Evolutionary conservation across 768 basidiomycete species (phyloP).

Genomic region (Phaeotremella fagi): DNA sequence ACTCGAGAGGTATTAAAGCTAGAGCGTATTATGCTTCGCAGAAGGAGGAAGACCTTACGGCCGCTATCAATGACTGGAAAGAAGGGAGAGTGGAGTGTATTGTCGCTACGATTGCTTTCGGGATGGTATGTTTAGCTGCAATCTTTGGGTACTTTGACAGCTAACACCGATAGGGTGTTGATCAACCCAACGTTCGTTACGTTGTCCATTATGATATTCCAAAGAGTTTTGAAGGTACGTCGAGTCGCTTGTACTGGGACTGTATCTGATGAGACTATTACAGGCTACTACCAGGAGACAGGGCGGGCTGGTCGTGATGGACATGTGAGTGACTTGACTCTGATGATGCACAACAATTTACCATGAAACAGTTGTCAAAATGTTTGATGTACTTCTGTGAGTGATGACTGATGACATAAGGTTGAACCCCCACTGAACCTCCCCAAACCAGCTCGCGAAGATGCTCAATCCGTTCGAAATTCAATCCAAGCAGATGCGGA

Average conservation of each 20-base stretch:
- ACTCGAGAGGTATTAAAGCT: conserved; percentile 31
- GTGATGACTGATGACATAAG: no score
- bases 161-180: conserved; percentile 33
- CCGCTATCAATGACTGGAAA: conserved; percentile 25
- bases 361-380: conserved; percentile 34
- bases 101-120: conserved; percentile 48
- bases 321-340: conserved; percentile 27
- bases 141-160: not conserved
- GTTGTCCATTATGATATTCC: conserved; percentile 49
- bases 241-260: not conserved
- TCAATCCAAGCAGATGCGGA: conserved; percentile 32
- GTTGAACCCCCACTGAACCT: no score
- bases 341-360: not conserved
- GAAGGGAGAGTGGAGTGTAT: conserved; percentile 27
- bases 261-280: not conserved
- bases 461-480: conserved; percentile 33
- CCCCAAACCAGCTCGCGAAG: conserved; percentile 48
- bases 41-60: conserved; percentile 8
- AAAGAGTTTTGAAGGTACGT: conserved; percentile 46
- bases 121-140: conserved; percentile 41
- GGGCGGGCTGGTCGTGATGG: conserved; percentile 49
- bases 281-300: conserved; percentile 48
- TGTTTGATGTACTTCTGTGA: conserved; percentile 48
- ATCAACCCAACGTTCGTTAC: conserved; percentile 49
- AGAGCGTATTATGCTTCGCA: conserved; percentile 37